These are phyloP conservation scores for Zostera marina DNA, from an alignment of 116 monocot species.

Conservation along the genomic window DNA sequence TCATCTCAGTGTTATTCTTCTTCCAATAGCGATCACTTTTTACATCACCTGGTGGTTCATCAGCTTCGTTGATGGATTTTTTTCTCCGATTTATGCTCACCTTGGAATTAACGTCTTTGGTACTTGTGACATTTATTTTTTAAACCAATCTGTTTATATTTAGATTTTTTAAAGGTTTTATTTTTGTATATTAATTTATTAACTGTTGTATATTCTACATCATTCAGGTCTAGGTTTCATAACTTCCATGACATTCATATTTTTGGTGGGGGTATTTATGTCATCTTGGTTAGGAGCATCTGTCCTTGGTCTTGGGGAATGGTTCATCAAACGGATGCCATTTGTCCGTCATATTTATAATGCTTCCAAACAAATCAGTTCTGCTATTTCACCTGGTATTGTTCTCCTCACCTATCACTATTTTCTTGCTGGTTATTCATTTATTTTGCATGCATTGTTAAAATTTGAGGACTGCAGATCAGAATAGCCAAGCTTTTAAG, in stretches of 20 bases:
- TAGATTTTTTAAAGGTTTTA: background rate
- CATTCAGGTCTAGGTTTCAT: constrained; percentile 62
- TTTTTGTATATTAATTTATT: background rate
- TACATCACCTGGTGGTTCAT: constrained; percentile 49
- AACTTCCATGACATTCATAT: constrained; percentile 72
- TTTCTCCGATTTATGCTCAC: constrained; percentile 35
- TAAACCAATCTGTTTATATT: background rate
- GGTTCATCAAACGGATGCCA: constrained; percentile 87
- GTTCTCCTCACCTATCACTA: too few relatives aligned
- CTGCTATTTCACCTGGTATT: constrained; percentile 81
- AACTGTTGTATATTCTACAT: background rate
- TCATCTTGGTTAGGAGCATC: constrained; percentile 88
- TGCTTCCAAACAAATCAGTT: constrained; percentile 82
- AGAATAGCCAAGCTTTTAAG: constrained; percentile 73
- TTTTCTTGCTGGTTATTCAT: background rate
- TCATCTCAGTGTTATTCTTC: constrained; percentile 23
- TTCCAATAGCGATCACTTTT: constrained; percentile 38
- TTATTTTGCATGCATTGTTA: constrained; percentile 4
- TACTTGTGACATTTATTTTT: constrained; percentile 1
- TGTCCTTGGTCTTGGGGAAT: constrained; percentile 65
- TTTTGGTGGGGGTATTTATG: constrained; percentile 80
- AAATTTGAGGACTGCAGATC: constrained; percentile 29
- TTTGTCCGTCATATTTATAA: constrained; percentile 78
- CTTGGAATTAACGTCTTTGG: constrained; percentile 40
- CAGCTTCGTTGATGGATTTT: constrained; percentile 37